These are phyloP conservation scores for Biancaea sappan DNA, from an alignment of 306 rosid genomes.

Conservation along the genomic window DNA sequence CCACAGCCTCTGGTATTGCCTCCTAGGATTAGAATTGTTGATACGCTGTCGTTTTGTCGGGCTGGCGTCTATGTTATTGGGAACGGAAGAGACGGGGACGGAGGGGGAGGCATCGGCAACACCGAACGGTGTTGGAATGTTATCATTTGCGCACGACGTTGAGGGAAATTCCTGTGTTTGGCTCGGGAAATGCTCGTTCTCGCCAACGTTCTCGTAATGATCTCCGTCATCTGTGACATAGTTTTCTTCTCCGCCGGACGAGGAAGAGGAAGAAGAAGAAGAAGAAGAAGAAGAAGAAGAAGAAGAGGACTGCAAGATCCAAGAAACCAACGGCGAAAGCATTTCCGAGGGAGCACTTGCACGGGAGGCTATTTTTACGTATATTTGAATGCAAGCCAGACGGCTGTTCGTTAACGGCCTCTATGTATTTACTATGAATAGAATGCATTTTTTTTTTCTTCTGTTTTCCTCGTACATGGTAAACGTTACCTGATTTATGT, in stretches of 20 bases:
- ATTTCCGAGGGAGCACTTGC: slow-evolving; percentile 22
- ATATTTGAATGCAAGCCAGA: slow-evolving; percentile 26
- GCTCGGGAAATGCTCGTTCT: slow-evolving; percentile 18
- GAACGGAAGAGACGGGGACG: slow-evolving; percentile 3
- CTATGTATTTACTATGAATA: slow-evolving; percentile 38
- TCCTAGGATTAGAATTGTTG: neutral
- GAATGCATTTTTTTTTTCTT: neutral
- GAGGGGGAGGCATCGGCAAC: slow-evolving; percentile 21
- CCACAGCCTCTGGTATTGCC: slow-evolving; percentile 54
- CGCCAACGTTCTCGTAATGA: slow-evolving; percentile 32
- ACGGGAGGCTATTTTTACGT: neutral
- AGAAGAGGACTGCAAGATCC: slow-evolving; percentile 40
- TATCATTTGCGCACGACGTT: slow-evolving; percentile 19
- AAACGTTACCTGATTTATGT: neutral
- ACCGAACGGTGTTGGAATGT: slow-evolving; percentile 33
- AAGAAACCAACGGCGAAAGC: slow-evolving; percentile 47
- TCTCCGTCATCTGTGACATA: neutral
- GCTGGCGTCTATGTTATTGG: slow-evolving; percentile 1
- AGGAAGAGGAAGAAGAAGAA: neutral
- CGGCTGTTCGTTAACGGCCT: slow-evolving; percentile 27
- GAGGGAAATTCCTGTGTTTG: slow-evolving; percentile 7
- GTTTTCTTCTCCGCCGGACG: slow-evolving; percentile 22
- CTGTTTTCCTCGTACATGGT: neutral
- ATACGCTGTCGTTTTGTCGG: slow-evolving; percentile 20
- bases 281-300: slow-evolving; percentile 43